These are phyloP conservation scores for Pichia sp. DNA, from an alignment of 1,139 yeast species.

Conservation along the genomic window DNA sequence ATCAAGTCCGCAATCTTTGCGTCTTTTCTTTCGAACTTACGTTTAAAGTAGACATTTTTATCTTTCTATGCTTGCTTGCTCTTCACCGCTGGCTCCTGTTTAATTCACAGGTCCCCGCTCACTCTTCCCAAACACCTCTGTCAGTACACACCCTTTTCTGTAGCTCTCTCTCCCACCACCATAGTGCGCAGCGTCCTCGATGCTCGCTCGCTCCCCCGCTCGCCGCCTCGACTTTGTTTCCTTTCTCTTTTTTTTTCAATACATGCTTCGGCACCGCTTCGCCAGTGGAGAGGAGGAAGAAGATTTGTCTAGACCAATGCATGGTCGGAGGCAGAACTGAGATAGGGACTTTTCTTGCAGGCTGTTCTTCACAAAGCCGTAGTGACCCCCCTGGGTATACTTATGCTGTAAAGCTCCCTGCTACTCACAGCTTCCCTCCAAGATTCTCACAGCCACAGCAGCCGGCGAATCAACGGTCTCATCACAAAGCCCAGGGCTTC, in stretches of 20 bases:
- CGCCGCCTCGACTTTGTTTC: neutral
- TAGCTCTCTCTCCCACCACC: neutral
- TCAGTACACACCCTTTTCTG: neutral
- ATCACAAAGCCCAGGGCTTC: slow-evolving; percentile 4
- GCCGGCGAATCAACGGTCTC: slow-evolving; percentile 8
- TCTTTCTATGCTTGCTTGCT: slow-evolving; percentile 1
- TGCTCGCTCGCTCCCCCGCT: slow-evolving; percentile 1
- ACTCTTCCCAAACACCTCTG: neutral
- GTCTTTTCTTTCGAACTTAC: slow-evolving; percentile 21
- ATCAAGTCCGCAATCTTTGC: neutral
- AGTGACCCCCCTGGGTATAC: no score
- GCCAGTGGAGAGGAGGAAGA: no score
- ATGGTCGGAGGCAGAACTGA: no score
- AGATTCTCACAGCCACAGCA: neutral
- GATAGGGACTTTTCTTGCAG: no score
- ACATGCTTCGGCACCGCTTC: neutral
- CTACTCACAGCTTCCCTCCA: neutral
- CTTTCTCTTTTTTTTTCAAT: neutral
- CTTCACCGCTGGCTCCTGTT: no score
- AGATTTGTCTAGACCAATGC: no score
- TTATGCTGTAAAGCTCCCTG: neutral
- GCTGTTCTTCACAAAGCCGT: no score
- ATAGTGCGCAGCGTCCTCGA: neutral
- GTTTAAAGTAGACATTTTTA: slow-evolving; percentile 44
- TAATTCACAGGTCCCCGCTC: neutral